A percentile compares a stretch with the other conserved stretches of the same genome.
Conservation (phyloP, 2,329 filamentous ascomycete species). For the Microthyrium microscopicum region DNA sequence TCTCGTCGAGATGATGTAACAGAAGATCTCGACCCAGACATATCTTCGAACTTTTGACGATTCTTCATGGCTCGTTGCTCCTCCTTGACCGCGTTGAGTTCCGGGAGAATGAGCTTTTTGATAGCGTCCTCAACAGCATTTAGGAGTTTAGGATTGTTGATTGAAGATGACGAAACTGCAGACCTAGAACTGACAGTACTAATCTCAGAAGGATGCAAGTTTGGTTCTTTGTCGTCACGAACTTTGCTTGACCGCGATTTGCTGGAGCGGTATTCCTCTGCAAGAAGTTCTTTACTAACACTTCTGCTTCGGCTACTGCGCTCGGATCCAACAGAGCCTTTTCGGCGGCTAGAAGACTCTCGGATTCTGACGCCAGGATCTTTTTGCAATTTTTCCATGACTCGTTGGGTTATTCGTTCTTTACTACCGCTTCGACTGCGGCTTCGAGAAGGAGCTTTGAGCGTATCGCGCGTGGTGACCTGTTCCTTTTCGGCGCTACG, state of each 20-base stretch:
- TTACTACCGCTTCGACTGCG: conserved; percentile 48
- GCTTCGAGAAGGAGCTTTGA: conserved; percentile 42
- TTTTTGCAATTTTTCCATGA: conserved; percentile 48
- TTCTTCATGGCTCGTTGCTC: conserved; percentile 68
- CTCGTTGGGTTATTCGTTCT: conserved; percentile 50
- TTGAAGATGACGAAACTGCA: conserved; percentile 44
- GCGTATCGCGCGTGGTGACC: conserved; percentile 23
- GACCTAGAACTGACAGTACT: conserved; percentile 40
- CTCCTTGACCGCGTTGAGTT: conserved; percentile 79
- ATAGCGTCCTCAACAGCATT: conserved; percentile 91
- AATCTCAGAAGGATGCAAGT: conserved; percentile 26
- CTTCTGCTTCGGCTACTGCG: conserved; percentile 10
- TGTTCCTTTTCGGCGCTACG: conserved; percentile 33
- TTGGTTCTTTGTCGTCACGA: conserved; percentile 35
- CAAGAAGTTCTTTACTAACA: conserved; percentile 17
- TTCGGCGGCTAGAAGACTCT: conserved; percentile 18
- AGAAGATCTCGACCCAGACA: conserved; percentile 44
- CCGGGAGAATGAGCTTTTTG: conserved; percentile 72
- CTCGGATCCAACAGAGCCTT: conserved; percentile 12
- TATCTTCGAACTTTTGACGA: conserved; percentile 49
- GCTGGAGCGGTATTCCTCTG: conserved; percentile 16
- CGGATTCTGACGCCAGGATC: conserved; percentile 26
- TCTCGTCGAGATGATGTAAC: conserved; percentile 24
- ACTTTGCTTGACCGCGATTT: conserved; percentile 28
- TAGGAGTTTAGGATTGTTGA: conserved; percentile 81